Evolutionary conservation across 352 stramenopile species (phyloP).

Genomic region (Phytopythium aichiense): DNA sequence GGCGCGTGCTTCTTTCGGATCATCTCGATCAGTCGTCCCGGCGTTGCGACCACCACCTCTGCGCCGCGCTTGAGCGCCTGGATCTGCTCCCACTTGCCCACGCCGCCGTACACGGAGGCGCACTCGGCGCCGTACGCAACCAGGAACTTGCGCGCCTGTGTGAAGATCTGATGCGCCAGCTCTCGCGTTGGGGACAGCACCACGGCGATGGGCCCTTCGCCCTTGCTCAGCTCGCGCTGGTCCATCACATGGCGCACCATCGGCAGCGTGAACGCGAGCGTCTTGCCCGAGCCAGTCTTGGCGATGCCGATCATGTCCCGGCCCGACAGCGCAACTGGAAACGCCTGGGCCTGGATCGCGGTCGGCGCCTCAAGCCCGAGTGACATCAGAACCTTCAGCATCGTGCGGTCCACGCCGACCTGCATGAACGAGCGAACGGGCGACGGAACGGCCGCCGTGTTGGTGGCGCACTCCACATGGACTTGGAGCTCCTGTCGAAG

Average conservation of each 20-base stretch:
- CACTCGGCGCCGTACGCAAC: conserved; percentile 62
- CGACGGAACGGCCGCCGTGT: conserved; percentile 19
- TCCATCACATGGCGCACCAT: conserved; percentile 90
- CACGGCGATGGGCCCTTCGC: conserved; percentile 77
- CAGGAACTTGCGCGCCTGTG: conserved; percentile 82
- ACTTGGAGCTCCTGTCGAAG: conserved; percentile 49
- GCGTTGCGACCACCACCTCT: conserved; percentile 77
- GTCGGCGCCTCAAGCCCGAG: conserved; percentile 70
- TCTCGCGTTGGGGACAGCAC: conserved; percentile 79
- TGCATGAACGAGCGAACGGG: conserved; percentile 80
- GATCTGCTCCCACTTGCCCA: conserved; percentile 84
- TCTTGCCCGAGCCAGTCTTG: conserved; percentile 98
- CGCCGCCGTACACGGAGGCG: conserved; percentile 72
- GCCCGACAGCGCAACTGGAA: conserved; percentile 73
- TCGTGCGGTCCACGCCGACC: conserved; percentile 57
- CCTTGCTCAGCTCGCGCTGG: conserved; percentile 67
- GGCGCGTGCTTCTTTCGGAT: conserved; percentile 66
- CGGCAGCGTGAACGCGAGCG: conserved; percentile 96
- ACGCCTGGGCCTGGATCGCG: conserved; percentile 78
- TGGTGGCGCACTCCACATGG: conserved; percentile 34
- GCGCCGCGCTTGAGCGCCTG: conserved; percentile 66
- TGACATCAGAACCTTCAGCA: conserved; percentile 68
- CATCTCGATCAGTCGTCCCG: conserved; percentile 80
- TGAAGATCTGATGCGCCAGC: conserved; percentile 83
- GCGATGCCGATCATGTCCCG: conserved; percentile 85